A percentile compares a stretch with the other conserved stretches of the same genome.
These are phyloP conservation scores for Lasiodiplodia gonubiensis DNA, from an alignment of 2,329 filamentous ascomycete species.

Conservation along the genomic window DNA sequence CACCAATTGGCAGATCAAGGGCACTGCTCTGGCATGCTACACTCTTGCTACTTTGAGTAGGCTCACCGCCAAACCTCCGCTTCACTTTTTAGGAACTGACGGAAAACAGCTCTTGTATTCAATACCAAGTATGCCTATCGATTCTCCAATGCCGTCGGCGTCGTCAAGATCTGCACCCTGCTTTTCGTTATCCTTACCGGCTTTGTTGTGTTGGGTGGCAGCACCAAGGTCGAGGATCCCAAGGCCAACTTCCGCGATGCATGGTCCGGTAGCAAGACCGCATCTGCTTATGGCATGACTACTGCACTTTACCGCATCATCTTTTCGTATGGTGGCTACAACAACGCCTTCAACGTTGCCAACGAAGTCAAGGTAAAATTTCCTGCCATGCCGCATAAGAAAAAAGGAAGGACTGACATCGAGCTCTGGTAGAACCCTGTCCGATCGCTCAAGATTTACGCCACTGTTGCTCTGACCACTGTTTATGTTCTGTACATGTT, in stretches of 20 bases:
- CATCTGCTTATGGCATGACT: conserved; percentile 51
- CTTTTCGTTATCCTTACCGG: conserved; percentile 47
- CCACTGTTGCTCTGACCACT: conserved; percentile 64
- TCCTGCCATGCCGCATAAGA: background rate
- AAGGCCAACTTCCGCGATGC: conserved; percentile 38
- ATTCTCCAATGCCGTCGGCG: conserved; percentile 51
- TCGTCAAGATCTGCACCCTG: conserved; percentile 47
- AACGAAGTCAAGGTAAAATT: conserved; percentile 66
- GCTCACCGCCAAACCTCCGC: conserved; percentile 34
- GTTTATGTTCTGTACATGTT: conserved; percentile 69
- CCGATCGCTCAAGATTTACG: conserved; percentile 67
- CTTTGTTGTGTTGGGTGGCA: conserved; percentile 37
- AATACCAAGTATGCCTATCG: conserved; percentile 65
- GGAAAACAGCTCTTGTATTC: conserved; percentile 51
- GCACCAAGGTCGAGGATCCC: conserved; percentile 37
- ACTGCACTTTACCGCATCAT: conserved; percentile 71
- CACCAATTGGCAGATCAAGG: conserved; percentile 68
- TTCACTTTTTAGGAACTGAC: background rate
- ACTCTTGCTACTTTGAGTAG: conserved; percentile 62
- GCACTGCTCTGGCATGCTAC: conserved; percentile 68
- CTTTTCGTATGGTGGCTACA: conserved; percentile 68
- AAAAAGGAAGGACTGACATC: background rate
- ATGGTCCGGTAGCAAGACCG: conserved; percentile 39
- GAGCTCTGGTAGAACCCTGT: conserved; percentile 61
- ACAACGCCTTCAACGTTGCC: conserved; percentile 72